Base-by-base conservation (phyloP, 1,284 basidiomycete species). In the Cryptococcus sp. region DNA sequence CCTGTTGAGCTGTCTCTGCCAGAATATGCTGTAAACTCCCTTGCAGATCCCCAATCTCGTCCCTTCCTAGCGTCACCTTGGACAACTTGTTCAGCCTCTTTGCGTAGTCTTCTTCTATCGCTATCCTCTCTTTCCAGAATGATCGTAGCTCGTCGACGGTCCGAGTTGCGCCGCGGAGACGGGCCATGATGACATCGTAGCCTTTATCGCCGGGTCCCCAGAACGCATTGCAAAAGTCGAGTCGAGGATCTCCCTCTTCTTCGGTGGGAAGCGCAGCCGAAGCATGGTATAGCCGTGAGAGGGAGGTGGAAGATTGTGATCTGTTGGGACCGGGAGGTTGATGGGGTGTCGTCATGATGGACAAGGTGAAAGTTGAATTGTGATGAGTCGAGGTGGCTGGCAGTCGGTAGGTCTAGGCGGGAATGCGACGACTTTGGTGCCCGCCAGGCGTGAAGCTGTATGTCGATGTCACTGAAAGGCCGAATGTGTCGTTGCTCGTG, bases 201-300 rank as follows among this genome's bases (percentile, higher is more conserved):
- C 93, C 93, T 24, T 80, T 83, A 75, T 95, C 91, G 36, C 79
- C 81, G 24, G 79, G 64, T 5, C 88, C 88, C 94, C 94, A 97
- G 75, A 97, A 98, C 1, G 91, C 82, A 72, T 98, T 98, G 73
- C 93, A 97, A 74, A 93, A 97, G 75, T 94, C 87, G 60, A 84
- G 75, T 12, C 57, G 45, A 9, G 68, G 63, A 52, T 67, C 63
- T 34, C 51, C 43, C 28, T 63, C 46, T 48, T 68, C 65, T 40
- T 67, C 60, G 10, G 57, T 52, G 14, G 34, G 46, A 4, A 52
- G 36, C 50, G 48, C 52, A 26, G 51, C 50, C 11, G 55, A 47
- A 34, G 68, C 70, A 50, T 72, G 57, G 50, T 71, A 72, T 24
- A 68, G 57, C 21, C 60, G 56, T 4, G 68, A 59, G n/a, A 74